phyloP scores from a whole-genome alignment of 306 rosid genomes.

The Sphenostylis stenocarpa region DNA sequence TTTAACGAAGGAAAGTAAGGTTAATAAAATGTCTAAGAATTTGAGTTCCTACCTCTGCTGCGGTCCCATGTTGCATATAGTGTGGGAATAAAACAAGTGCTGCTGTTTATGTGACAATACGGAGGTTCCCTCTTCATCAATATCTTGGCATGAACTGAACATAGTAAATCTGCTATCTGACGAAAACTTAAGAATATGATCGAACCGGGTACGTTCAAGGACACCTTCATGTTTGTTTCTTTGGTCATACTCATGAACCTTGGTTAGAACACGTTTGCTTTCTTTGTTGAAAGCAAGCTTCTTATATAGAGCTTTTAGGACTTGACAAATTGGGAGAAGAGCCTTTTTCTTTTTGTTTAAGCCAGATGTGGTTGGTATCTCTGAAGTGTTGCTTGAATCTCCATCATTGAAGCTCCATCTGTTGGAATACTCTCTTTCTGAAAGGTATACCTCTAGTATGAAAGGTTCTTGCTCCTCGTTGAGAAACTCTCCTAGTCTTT shows the following conservation, averaged over 20 bases:
- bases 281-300: constrained; percentile 47
- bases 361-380: constrained; percentile 33
- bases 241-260: constrained; percentile 8
- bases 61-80: constrained; percentile 29
- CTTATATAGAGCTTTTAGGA: constrained; percentile 41
- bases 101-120: constrained; percentile 23
- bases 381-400: constrained; percentile 35
- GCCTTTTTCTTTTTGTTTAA: constrained; percentile 32
- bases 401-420: constrained; percentile 31
- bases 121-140: constrained; percentile 41
- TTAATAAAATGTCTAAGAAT: background rate
- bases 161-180: constrained; percentile 47
- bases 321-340: constrained; percentile 34
- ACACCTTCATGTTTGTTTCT: constrained; percentile 31
- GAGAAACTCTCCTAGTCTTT: constrained; percentile 60
- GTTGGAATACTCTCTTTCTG: constrained; percentile 52
- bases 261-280: constrained; percentile 1
- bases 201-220: background rate
- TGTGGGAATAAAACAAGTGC: constrained; percentile 33
- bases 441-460: constrained; percentile 57
- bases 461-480: constrained; percentile 80
- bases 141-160: constrained; percentile 46
- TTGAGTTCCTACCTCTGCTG: constrained; percentile 47
- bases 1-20: background rate
- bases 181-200: constrained; percentile 36